Base-by-base conservation (phyloP, 2,329 filamentous ascomycete genomes). In the Fusarium sarcochroum region DNA sequence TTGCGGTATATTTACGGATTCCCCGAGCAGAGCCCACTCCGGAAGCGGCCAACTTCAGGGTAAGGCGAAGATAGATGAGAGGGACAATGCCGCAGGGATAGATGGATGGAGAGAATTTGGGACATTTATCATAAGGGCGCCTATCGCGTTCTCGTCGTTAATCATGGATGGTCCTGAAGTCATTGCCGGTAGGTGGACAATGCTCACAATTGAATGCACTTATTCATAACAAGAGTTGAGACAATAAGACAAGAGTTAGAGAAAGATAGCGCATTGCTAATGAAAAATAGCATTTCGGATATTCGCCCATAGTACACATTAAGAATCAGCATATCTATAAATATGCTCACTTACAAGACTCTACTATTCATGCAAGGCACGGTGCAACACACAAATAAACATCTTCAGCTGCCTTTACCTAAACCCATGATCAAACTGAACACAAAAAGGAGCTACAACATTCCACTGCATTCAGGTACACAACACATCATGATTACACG, bases 381-480 rank as follows among this genome's bases (percentile, higher is more conserved):
- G 41, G 30, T 20, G 27, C 21, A 59, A 25, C 20, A 18, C 11
- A n/a, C 20, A 21, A 18, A 23, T 3, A 13, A 13, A 45, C 7
- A 27, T 20, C 7, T n/a, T 49, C 10, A 45, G 23, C 15, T 18
- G 21, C 7, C 8, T 56, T 30, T 32, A 7, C 41, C 34, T 14
- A 14, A 30, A 32, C n/a, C n/a, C 15, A 20, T 56, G 37, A 27
- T 47, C 30, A 38, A 21, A 25, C 61, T 37, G 35, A 23, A 41
- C 17, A 47, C 46, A 59, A 57, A 48, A 38, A 15, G 32, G 27
- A 56, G 15, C 30, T 14, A n/a, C 9, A 4, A 30, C 52, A 64
- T 65, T 64, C 61, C 61, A 59, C 23, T 48, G 53, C 25, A 42
- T 48, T 40, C 46, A 65, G 47, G 45, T 6, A 51, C 41, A 35